Conservation (phyloP, 2,329 filamentous ascomycete genomes). For the Aspergillus sp. region DNA sequence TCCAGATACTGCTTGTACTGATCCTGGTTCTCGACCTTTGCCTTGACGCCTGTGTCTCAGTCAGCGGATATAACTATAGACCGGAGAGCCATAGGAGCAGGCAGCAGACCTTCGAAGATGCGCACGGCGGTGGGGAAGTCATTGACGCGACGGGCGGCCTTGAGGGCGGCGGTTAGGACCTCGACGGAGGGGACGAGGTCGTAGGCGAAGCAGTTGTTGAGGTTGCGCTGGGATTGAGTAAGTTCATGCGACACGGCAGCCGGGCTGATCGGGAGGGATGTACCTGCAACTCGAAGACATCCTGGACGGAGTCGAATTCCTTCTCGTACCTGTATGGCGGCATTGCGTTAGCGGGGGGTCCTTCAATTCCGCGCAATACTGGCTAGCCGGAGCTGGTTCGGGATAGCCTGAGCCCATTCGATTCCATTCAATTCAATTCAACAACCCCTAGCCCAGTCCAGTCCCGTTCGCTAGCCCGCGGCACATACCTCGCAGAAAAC, state of each 20-base stretch:
- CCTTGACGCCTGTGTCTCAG: slow-evolving; percentile 68
- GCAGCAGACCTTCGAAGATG: slow-evolving; percentile 82
- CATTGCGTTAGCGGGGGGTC: no score
- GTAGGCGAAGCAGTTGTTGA: slow-evolving; percentile 99
- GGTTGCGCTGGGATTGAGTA: slow-evolving; percentile 58
- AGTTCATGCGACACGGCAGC: slow-evolving; percentile 6
- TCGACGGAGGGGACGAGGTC: slow-evolving; percentile 93
- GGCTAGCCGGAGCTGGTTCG: no score
- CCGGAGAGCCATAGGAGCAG: slow-evolving; percentile 1
- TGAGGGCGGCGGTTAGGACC: slow-evolving; percentile 83
- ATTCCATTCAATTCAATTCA: no score
- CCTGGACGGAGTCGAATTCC: slow-evolving; percentile 94
- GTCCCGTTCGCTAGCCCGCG: slow-evolving; percentile 6
- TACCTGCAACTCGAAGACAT: slow-evolving; percentile 99
- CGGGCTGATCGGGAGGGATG: slow-evolving; percentile 19
- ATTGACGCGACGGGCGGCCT: slow-evolving; percentile 90
- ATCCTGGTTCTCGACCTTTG: slow-evolving; percentile 96
- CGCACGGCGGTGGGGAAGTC: slow-evolving; percentile 97
- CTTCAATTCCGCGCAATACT: no score
- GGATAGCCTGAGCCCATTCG: no score
- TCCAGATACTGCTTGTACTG: slow-evolving; percentile 95
- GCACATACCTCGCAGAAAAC: slow-evolving; percentile 83
- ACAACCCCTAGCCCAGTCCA: not conserved
- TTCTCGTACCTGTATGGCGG: slow-evolving; percentile 78
- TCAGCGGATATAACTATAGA: slow-evolving; percentile 1